Base-by-base conservation (phyloP, 371 early-diverging fungal species). In the Rhizopus microsporus region DNA sequence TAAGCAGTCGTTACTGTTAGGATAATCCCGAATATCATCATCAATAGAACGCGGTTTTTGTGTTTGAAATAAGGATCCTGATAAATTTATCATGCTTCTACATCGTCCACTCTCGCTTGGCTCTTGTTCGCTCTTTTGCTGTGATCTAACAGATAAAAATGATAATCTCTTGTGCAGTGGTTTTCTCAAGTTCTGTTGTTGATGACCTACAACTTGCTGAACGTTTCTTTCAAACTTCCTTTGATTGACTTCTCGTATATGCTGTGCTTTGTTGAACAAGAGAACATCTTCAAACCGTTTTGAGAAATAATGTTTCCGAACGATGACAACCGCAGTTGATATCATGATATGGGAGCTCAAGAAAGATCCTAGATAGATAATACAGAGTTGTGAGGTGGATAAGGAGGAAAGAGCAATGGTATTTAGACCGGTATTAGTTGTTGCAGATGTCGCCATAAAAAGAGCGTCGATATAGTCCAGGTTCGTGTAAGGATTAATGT, bases 211-310 rank as follows among this genome's bases (percentile, higher is more conserved):
- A 23, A 23, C 23, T 23, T 23, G 23, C 23, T 39, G 39, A 5
- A 66, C 15, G 13, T 55, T 69, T 13, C 48, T 49, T 56, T 65
- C 70, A 39, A 72, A 60, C 35, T 62, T 60, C 4, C 72, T 56
- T 7, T 62, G 47, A 16, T 68, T 67, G n/a, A 63, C 65, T 40
- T 77, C 78, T 16, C 65, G 57, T 34, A 67, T 34, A 10, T 61
- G 72, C 1, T 60, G 61, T 3, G 62, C 68, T 40, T 70, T 74
- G 50, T 77, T 77, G 52, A 66, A 74, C 5, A 62, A 29, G 6
- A 79, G 51, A 34, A 76, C 56, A 44, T 79, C 80, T 33, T 79
- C 72, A 40, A 79, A 79, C n/a, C 80, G 65, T 30, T 74, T 76
- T 13, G 76, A 75, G 39, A 79, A 79, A 17, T 72, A 76, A 44